Conservation (phyloP, 2,329 filamentous ascomycete genomes). For the Zalaria obscura region DNA sequence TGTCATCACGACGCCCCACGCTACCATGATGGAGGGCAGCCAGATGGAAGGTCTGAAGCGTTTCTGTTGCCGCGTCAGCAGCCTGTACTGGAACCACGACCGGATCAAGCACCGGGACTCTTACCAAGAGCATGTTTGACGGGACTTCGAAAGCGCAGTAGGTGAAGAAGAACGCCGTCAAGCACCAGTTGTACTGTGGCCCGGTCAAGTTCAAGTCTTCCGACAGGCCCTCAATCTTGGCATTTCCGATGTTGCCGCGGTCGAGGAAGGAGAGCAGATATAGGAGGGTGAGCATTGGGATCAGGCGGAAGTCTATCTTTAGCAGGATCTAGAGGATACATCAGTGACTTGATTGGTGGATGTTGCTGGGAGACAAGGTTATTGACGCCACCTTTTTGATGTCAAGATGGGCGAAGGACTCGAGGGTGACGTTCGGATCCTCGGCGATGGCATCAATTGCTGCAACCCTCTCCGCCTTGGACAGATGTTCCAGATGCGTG, state of each 20-base stretch:
- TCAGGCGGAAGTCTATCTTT: slow-evolving; percentile 30
- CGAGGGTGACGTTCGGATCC: slow-evolving; percentile 19
- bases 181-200: slow-evolving; percentile 36
- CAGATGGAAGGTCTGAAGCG: slow-evolving; percentile 7
- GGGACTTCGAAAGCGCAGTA: slow-evolving; percentile 25
- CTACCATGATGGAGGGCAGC: slow-evolving; percentile 15
- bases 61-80: too few relatives aligned
- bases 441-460: slow-evolving; percentile 6
- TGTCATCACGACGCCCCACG: slow-evolving; percentile 19
- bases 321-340: slow-evolving; percentile 1
- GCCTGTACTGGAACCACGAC: too few relatives aligned
- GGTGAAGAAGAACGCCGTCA: slow-evolving; percentile 27
- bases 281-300: slow-evolving; percentile 23
- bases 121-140: slow-evolving; percentile 27
- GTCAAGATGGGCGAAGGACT: slow-evolving; percentile 14
- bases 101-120: slow-evolving; percentile 9
- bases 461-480: slow-evolving; percentile 4
- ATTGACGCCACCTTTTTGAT: slow-evolving; percentile 27
- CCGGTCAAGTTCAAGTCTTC: slow-evolving; percentile 10
- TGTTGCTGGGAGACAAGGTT: neutral
- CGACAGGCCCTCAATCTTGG: slow-evolving; percentile 13
- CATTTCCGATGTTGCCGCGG: slow-evolving; percentile 11
- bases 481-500: slow-evolving; percentile 1
- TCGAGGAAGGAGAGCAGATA: slow-evolving; percentile 19
- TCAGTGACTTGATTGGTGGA: neutral